phyloP scores from a whole-genome alignment of 257 asterid species.

The Scutellaria barbata region DNA sequence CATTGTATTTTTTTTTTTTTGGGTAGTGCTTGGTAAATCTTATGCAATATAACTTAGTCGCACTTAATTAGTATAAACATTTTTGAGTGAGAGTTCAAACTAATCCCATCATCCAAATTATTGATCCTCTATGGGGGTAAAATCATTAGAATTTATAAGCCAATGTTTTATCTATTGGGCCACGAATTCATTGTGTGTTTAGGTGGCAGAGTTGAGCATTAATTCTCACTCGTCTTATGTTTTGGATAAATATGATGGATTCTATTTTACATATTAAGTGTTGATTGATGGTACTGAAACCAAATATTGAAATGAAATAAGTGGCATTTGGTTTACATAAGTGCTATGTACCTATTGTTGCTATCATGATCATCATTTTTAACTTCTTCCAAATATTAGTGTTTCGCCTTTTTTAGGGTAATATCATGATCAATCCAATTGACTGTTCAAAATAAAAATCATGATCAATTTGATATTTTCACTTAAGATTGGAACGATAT shows the following conservation, averaged over 20 bases:
- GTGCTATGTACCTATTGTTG: constrained; percentile 13
- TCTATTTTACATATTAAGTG: not conserved
- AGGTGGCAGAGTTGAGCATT: not conserved
- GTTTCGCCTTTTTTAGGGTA: not conserved
- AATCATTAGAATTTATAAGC: no score
- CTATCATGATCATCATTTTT: not conserved
- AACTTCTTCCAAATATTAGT: not conserved
- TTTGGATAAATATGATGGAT: not conserved
- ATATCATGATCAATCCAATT: not conserved
- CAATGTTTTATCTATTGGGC: no score
- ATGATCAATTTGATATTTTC: no score
- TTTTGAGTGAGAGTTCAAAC: no score
- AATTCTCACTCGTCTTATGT: not conserved
- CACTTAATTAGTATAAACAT: no score
- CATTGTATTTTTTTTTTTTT: no score
- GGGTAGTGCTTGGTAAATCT: no score
- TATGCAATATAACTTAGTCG: no score
- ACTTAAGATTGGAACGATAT: no score
- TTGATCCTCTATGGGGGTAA: no score
- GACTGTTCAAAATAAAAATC: no score
- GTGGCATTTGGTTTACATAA: constrained; percentile 31
- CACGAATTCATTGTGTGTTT: constrained; percentile 17
- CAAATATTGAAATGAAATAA: not conserved
- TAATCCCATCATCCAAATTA: no score
- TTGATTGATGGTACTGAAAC: constrained; percentile 18